Evolutionary conservation across 768 basidiomycete species (phyloP), one percentile per base, ranked within the genome.

Genomic region (Phaeotremella skinneri): DNA sequence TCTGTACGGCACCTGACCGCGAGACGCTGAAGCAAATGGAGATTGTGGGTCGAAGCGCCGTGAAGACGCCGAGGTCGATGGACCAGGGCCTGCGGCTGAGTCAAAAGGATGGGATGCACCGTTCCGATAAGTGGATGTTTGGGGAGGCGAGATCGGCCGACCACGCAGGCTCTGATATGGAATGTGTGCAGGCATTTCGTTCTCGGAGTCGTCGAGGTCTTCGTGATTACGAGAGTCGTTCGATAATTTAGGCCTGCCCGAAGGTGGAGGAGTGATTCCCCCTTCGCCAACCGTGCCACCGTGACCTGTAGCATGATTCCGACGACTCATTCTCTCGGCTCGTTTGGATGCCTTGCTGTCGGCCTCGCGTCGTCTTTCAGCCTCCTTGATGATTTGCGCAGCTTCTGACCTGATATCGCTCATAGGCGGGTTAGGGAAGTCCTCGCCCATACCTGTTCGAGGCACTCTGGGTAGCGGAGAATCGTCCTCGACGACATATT

Each of bases 391-490:
- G 29, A 67, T 54, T 30, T 42, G 56, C 13, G 41, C 21, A 3
- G 63, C 66, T 27, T 67, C 66, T 2, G 37, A 29, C 21, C 66
- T 49, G 5, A 67, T 23, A 54, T 67, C 63, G 30, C 62, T 64
- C 37, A 64, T 56, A 14, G 59, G 39, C 4, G 48, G n/a, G 16
- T 62, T 41, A 20, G 54, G 47, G 31, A 39, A 55, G 9, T 53
- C 62, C 2, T 67, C 66, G 13, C 66, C 66, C 66, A 67, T 67
- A 9, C 66, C 66, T 23, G 52, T 60, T 5, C 66, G 55, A 14
- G 62, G 63, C 2, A 62, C 54, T 27, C 47, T 49, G 0, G 62
- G 66, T 20, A 63, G 32, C 4, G 56, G 58, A 30, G 52, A 42
- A 23, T 61, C 55, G 31, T 59, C 58, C 14, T 55, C 49, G 34